Conservation (phyloP, 371 early-diverging fungal species). For the Cladochytrium tenue region DNA sequence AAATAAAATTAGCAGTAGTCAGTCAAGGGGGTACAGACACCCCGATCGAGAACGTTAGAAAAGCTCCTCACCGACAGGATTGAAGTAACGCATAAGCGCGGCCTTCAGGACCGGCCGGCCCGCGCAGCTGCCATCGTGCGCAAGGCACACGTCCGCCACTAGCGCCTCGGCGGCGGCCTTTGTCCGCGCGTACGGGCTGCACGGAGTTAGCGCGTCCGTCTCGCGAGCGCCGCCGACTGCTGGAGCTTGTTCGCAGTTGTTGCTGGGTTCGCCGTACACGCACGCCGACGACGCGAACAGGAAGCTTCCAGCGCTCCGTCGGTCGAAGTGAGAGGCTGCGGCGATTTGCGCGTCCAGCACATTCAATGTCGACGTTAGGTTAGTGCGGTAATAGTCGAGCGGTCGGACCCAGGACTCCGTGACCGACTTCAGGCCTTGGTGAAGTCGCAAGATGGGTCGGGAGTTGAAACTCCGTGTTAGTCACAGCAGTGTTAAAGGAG, state of each 20-base stretch:
- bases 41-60: too few relatives aligned
- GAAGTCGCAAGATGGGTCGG: too few relatives aligned
- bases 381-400: slow-evolving; percentile 85
- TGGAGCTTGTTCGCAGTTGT: slow-evolving; percentile 5
- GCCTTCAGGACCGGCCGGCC: slow-evolving; percentile 39
- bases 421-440: slow-evolving; percentile 46
- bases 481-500: too few relatives aligned
- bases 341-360: slow-evolving; percentile 60
- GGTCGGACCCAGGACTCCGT: slow-evolving; percentile 81
- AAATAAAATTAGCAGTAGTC: background rate
- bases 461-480: too few relatives aligned
- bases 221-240: background rate
- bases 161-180: slow-evolving; percentile 10
- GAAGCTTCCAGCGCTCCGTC: background rate
- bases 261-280: slow-evolving; percentile 26
- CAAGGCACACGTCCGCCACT: slow-evolving; percentile 11
- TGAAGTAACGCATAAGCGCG: slow-evolving; percentile 83
- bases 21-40: background rate
- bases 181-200: slow-evolving; percentile 73
- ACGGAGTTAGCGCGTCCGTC: slow-evolving; percentile 8
- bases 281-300: slow-evolving; percentile 86
- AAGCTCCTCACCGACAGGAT: slow-evolving; percentile 69
- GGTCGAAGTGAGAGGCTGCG: slow-evolving; percentile 55
- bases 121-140: background rate
- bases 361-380: slow-evolving; percentile 77